Percentiles rank a stretch among this genome's conserved stretches.
Evolutionary conservation across 345 rosid species (phyloP).

Genomic region (Melaleuca quinquenervia): DNA sequence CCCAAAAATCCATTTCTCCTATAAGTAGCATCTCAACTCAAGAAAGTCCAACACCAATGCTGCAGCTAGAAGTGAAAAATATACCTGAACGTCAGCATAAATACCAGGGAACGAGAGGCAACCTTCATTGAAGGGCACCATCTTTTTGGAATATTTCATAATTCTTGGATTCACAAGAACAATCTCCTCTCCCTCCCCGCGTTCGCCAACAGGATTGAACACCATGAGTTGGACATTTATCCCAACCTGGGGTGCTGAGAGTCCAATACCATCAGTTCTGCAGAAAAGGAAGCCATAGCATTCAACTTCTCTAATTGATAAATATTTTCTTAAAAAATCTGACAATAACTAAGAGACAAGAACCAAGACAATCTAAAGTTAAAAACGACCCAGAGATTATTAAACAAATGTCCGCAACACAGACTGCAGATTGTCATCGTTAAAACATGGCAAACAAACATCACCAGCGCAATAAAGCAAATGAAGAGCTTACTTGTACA

Average conservation of each 20-base stretch:
- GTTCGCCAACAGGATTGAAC: conserved; percentile 73
- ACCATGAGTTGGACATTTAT: conserved; percentile 85
- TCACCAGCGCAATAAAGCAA: background rate
- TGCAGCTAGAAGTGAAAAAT: background rate
- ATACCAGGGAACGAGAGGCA: conserved; percentile 92
- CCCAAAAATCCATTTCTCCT: background rate
- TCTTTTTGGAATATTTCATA: conserved; percentile 53
- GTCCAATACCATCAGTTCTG: conserved; percentile 96
- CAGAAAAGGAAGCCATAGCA: conserved; percentile 21
- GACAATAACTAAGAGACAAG: background rate
- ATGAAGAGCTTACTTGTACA: conserved; percentile 70
- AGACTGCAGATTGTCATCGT: background rate
- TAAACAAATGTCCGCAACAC: background rate
- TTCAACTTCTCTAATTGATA: background rate
- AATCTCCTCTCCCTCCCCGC: conserved; percentile 76
- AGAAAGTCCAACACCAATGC: background rate
- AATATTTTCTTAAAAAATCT: background rate
- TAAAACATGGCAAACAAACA: background rate
- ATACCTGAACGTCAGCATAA: conserved; percentile 74
- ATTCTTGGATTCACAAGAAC: conserved; percentile 86
- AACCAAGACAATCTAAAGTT: background rate
- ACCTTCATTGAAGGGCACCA: conserved; percentile 61
- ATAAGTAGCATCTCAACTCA: background rate
- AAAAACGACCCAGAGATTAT: background rate
- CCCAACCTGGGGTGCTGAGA: conserved; percentile 97